Evolutionary conservation across 768 basidiomycete genomes (phyloP), one percentile per base, ranked within the genome.

Genomic region (Leccinum imitatum): DNA sequence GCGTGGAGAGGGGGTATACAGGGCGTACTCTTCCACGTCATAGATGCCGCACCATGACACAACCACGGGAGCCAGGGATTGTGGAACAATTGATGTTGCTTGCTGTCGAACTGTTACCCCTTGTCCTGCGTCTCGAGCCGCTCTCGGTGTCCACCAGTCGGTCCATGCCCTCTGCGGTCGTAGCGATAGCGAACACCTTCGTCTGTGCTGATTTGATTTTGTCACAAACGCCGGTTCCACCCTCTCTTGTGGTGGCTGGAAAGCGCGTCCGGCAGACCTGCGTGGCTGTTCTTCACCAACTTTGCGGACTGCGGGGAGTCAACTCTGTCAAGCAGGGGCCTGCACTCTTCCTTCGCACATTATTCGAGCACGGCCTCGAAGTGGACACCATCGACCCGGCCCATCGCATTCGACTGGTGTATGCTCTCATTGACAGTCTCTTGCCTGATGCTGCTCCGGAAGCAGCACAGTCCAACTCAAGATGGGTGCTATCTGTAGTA

Each of bases 1-100:
- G 80, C 86, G 53, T 89, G 89, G 89, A 76, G 79, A 6, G 85
- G 87, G 62, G 76, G 80, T 3, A 75, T 76, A 5, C 84, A 85
- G 59, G 86, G 86, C n/a, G 72, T 90, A 48, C 66, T 84, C 14
- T 78, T 81, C 11, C 83, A 84, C 21, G 77, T 90, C 3, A 78
- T 84, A 37, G 81, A 86, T 46, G 64, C 84, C 53, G 75, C 86
- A 64, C 68, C 4, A 70, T 75, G 3, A 72, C 72, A 6, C 72
- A 75, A 19, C 72, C 75, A 1, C 70, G 65, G 19, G 75, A 77
- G 68, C 73, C 77, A 35, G 64, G 77, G 1, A 69, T 86, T 4
- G 65, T 82, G n/a, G 81, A 81, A 6, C 79, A 85, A 54, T 77
- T 90, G 1, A 81, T 91, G 64, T 70, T 74, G 21, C 80, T 84